Evolutionary conservation across 139 green algal species (phyloP), one percentile per base, ranked within the genome.

Genomic region (Chlorella sp.): DNA sequence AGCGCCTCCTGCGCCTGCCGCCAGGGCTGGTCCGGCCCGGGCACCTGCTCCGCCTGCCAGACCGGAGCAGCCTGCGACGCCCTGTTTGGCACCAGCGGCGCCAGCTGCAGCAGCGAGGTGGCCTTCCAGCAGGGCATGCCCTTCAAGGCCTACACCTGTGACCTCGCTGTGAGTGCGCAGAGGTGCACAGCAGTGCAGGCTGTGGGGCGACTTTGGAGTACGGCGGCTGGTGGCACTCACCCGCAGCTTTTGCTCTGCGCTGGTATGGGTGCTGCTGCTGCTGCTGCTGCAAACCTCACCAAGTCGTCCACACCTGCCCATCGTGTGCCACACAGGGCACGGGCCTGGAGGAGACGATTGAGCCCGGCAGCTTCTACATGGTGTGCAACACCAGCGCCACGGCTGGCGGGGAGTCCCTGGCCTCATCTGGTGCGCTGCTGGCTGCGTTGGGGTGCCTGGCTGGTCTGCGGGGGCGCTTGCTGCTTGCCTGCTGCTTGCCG

Each of bases 301-400:
- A 60, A 17, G 56, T 30, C 60, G 74, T 88, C 20, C 79, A 80
- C 16, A 54, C 19, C 19, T 24, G 34, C 40, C 30, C 9, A 20
- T 3, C 54, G 5, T 68, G 60, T 24, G 28, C 60, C 48, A 24
- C 9, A 6, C 82, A 87, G 75, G 83, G 69, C n/a, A 86, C 83
- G 13, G 83, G 77, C 34, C 70, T 88, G 48, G 60, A 84, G 40
- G 77, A 79, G n/a, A 65, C 67, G 6, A 84, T 90, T 30, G 83
- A 67, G 36, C 78, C 72, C 13, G 78, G 58, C 32, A 84, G 68
- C 13, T 90, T 90, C 54, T 86, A 65, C 65, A 81, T 93, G 41
- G 73, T 54, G 19, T 94, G 91, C 87, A 94, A 92, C 86, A 92
- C 89, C 40, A 92, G 87, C 41, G 79, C 88, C 2, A 7, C 64